phyloP scores from a whole-genome alignment of 2,329 filamentous ascomycete species.

The Sclerotinia sclerotiorum region DNA sequence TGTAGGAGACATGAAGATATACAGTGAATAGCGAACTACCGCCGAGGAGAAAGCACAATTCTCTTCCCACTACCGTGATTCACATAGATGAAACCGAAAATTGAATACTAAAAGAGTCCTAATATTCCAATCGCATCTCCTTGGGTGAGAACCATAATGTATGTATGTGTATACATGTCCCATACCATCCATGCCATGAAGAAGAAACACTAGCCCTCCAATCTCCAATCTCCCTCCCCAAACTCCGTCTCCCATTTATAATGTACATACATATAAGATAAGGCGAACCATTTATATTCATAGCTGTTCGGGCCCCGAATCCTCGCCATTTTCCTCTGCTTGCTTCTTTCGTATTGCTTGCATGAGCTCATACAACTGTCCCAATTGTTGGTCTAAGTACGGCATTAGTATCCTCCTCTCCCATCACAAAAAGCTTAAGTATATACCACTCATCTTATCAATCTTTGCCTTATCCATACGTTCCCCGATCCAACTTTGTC shows the following conservation, averaged over 20 bases:
- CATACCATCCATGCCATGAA: constrained; percentile 9
- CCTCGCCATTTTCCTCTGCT: constrained; percentile 20
- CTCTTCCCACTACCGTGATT: neutral
- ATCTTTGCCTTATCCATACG: constrained; percentile 81
- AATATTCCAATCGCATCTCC: neutral
- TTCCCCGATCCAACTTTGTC: constrained; percentile 79
- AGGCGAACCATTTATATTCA: constrained; percentile 1
- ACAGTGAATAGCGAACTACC: neutral
- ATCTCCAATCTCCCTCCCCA: neutral
- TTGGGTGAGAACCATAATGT: neutral
- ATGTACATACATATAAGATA: constrained; percentile 20
- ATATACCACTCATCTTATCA: constrained; percentile 89
- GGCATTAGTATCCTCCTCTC: constrained; percentile 17
- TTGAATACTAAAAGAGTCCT: neutral
- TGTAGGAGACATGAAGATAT: neutral
- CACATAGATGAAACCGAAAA: neutral
- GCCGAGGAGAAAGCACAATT: neutral
- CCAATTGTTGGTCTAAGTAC: constrained; percentile 78
- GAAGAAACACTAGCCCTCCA: constrained; percentile 19
- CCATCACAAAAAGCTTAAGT: neutral
- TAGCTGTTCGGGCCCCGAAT: constrained; percentile 5
- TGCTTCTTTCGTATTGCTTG: constrained; percentile 61
- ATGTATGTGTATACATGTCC: neutral
- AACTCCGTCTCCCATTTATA: constrained; percentile 12
- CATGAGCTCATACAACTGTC: constrained; percentile 94